Base-by-base conservation (phyloP, 1,139 yeast species). In the Suhomyces maxii region DNA sequence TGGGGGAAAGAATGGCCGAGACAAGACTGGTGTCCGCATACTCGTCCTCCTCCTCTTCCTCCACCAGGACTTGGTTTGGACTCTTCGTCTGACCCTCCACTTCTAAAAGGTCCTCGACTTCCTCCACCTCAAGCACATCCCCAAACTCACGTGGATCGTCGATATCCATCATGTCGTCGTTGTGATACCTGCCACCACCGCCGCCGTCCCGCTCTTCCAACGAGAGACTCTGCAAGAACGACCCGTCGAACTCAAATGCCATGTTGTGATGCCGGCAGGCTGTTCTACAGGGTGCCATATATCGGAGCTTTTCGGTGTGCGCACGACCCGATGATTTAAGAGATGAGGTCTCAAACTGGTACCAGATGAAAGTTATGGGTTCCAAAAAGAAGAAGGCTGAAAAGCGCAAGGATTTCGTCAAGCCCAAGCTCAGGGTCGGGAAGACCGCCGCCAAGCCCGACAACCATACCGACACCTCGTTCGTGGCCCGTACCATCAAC, bases 401-500 rank as follows among this genome's bases (percentile, higher is more conserved):
- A 53, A 86, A 86, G 69, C 76, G 77, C 56, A 86, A 84, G 68
- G 95, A 87, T 60, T 87, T 87, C 61, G 78, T 71, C 40, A 93
- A 91, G 70, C 79, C 85, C 50, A 91, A 89, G 71, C 79, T 93
- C 42, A 86, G 80, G 60, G 98, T 93, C 36, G 99, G 99, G 47
- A 93, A 93, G 65, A 74, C 86, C 1, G 80, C 82, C 28, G 82
- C 82, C 7, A 81, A 80, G 52, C 82, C 91, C 3, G 80, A 82
- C 32, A 89, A 89, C 62, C 81, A 77, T 49, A 93, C 99, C 6
- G 93, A 87, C 57, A 89, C 96, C 0, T 84, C 93, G 0, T 91
- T 91, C 67, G 80, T 78, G 42, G 83, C 96, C n/a, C 87, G 83
- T 51, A 64, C 85, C 32, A 84, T 88, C 50, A 77, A 83, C 13